phyloP scores from a whole-genome alignment of 2,329 filamentous ascomycete species.

The Aspergillus puulaauensis region DNA sequence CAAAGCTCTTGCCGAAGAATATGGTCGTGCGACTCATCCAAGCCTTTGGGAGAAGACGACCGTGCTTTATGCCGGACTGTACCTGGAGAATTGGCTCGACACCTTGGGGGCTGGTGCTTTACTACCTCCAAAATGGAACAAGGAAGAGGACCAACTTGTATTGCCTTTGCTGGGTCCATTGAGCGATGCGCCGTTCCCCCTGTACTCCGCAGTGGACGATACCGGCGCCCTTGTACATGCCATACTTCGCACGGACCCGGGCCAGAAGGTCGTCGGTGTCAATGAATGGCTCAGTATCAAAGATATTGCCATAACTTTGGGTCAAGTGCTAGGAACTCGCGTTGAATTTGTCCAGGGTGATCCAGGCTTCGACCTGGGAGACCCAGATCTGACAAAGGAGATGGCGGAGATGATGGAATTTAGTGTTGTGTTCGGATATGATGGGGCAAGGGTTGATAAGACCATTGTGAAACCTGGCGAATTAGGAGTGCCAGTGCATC shows the following conservation, averaged over 20 bases:
- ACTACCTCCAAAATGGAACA: background rate
- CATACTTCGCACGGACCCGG: background rate
- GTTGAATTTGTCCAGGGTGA: slow-evolving; percentile 1
- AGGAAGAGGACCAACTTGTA: background rate
- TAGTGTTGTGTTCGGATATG: slow-evolving; percentile 14
- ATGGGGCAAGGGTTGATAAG: slow-evolving; percentile 4
- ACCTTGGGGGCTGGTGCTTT: background rate
- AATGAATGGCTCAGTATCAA: slow-evolving; percentile 9
- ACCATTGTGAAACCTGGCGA: background rate
- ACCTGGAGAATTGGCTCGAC: slow-evolving; percentile 29
- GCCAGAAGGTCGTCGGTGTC: slow-evolving; percentile 5
- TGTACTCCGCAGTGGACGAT: slow-evolving; percentile 11
- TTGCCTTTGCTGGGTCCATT: background rate
- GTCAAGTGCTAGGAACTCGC: background rate
- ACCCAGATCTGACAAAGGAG: slow-evolving; percentile 8
- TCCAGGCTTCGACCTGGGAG: slow-evolving; percentile 2
- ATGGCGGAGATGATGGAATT: slow-evolving; percentile 9
- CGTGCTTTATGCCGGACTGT: slow-evolving; percentile 35
- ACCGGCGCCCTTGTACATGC: slow-evolving; percentile 11
- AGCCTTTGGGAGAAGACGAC: slow-evolving; percentile 29
- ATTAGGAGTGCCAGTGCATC: background rate
- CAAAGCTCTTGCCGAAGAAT: slow-evolving; percentile 38
- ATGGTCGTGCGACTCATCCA: slow-evolving; percentile 27
- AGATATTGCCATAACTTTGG: background rate
- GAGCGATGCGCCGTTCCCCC: background rate